Percentiles rank a stretch among this genome's conserved stretches.
Evolutionary conservation across 768 basidiomycete species (phyloP).

Genomic region (Dacryopinax primogenitus): DNA sequence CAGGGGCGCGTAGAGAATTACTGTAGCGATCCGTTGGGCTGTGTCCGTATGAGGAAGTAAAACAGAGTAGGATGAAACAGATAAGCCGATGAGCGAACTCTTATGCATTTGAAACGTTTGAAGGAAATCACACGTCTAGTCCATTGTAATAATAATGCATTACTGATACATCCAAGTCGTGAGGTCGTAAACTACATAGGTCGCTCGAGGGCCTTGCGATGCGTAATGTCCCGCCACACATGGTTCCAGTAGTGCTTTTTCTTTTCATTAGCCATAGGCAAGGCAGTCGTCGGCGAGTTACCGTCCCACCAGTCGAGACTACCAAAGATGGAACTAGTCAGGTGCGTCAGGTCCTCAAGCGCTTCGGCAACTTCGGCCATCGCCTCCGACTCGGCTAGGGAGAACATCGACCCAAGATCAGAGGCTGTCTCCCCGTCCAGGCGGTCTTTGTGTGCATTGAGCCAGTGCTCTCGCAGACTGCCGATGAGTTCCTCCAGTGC

Average conservation of each 20-base stretch:
- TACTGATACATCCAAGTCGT: background rate
- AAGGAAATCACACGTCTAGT: too few species aligned
- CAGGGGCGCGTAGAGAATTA: too few species aligned
- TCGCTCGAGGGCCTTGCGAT: background rate
- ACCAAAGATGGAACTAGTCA: background rate
- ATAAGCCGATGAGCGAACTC: background rate
- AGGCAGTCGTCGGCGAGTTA: background rate
- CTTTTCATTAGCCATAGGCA: background rate
- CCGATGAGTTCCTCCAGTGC: background rate
- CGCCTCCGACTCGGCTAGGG: background rate
- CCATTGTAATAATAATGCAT: background rate
- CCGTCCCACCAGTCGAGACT: background rate
- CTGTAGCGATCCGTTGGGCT: too few species aligned
- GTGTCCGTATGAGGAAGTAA: too few species aligned
- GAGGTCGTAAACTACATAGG: background rate
- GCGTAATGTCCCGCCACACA: background rate
- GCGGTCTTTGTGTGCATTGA: background rate
- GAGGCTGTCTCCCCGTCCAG: background rate
- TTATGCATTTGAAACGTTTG: background rate
- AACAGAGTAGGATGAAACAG: background rate
- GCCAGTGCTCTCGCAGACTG: background rate
- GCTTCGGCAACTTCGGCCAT: background rate
- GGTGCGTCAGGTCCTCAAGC: background rate
- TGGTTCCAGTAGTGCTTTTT: background rate
- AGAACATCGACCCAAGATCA: background rate